Percentiles rank a stretch among this genome's conserved stretches.
Evolutionary conservation across 441 rosid genomes (phyloP).

Genomic region (Populus hybrid): DNA sequence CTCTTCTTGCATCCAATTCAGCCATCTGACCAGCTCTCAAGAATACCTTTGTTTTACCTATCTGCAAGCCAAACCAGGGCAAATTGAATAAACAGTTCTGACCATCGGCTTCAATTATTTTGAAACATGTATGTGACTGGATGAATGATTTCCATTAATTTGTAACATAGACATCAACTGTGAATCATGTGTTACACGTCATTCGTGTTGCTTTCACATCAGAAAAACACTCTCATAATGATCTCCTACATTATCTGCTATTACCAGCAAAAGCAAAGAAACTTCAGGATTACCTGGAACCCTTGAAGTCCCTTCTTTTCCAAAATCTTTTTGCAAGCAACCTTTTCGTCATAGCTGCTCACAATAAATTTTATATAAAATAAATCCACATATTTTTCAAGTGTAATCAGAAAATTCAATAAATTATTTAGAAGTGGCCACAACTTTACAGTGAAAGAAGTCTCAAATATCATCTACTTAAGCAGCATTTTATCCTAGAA

Average conservation of each 20-base stretch:
- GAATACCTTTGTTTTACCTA: conserved; percentile 95
- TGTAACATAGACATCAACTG: not conserved
- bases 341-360: conserved; percentile 84
- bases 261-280: conserved; percentile 12
- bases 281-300: conserved; percentile 62
- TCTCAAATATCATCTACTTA: not conserved
- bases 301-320: conserved; percentile 89
- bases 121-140: not conserved
- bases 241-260: not conserved
- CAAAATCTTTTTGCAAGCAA: conserved; percentile 67
- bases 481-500: conserved; percentile 6
- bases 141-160: not conserved
- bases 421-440: conserved; percentile 12
- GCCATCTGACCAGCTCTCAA: conserved; percentile 99
- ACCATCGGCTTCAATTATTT: not conserved
- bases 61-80: conserved; percentile 48
- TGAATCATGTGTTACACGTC: not conserved
- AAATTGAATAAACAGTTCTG: conserved; percentile 18
- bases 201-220: not conserved
- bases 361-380: conserved; percentile 23
- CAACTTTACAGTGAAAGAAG: not conserved
- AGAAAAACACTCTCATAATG: not conserved
- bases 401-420: conserved; percentile 16
- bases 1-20: conserved; percentile 85
- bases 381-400: conserved; percentile 17